These are phyloP conservation scores for Balansia obtecta DNA, from an alignment of 2,329 filamentous ascomycete species.

Conservation along the genomic window DNA sequence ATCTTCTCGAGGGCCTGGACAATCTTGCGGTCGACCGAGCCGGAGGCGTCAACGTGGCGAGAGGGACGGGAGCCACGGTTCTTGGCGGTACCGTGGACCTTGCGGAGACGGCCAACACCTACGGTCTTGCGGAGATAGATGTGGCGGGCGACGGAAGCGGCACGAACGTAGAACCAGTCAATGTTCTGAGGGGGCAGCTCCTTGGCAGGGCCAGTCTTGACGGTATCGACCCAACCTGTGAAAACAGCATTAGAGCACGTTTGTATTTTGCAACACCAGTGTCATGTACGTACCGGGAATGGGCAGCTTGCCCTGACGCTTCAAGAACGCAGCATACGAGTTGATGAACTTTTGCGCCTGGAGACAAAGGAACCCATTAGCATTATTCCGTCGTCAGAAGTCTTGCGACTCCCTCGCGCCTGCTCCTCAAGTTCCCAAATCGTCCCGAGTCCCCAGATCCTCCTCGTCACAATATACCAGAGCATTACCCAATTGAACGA, in stretches of 20 bases:
- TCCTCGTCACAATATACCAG: background rate
- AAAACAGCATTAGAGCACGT: background rate
- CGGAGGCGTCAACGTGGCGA: conserved; percentile 91
- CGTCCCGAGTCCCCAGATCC: conserved; percentile 8
- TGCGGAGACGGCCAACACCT: conserved; percentile 93
- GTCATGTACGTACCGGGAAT: conserved; percentile 58
- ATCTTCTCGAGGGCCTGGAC: conserved; percentile 99
- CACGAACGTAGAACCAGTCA: conserved; percentile 92
- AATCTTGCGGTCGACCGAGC: conserved; percentile 93
- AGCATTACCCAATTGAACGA: background rate
- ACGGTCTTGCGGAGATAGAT: conserved; percentile 99
- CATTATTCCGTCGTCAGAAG: conserved; percentile 64
- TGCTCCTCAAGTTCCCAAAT: conserved; percentile 37
- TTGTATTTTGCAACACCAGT: no score
- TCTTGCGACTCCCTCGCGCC: conserved; percentile 62
- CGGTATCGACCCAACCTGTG: conserved; percentile 94
- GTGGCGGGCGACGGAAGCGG: conserved; percentile 90
- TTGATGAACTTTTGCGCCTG: conserved; percentile 84
- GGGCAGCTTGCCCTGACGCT: conserved; percentile 86
- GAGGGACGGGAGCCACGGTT: conserved; percentile 89
- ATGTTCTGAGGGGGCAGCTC: conserved; percentile 96
- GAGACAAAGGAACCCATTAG: conserved; percentile 43
- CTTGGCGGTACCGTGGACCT: conserved; percentile 92
- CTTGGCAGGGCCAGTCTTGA: conserved; percentile 95
- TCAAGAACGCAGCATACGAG: conserved; percentile 79